These are phyloP conservation scores for Gracilaria vermiculophylla DNA, from an alignment of 23 red algal genomes.

Conservation along the genomic window DNA sequence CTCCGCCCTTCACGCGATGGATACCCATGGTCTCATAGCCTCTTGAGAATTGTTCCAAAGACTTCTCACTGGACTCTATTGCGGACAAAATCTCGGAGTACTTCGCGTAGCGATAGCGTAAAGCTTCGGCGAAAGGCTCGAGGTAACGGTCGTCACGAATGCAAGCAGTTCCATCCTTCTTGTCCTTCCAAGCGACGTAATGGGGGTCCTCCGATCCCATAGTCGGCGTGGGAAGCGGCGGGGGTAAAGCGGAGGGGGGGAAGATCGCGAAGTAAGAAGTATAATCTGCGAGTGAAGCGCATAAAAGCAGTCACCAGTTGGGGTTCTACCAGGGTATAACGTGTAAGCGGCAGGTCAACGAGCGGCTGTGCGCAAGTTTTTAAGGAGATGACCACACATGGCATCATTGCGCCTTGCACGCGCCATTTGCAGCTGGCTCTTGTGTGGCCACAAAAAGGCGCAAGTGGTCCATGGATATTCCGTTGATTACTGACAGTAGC, in stretches of 20 bases:
- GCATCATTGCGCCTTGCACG: background rate
- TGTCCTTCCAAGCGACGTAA: slow-evolving; percentile 78
- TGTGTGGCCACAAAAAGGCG: background rate
- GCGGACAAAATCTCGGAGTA: slow-evolving; percentile 62
- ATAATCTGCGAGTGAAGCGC: background rate
- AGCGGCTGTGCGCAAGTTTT: slow-evolving; percentile 1
- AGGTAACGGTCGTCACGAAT: slow-evolving; percentile 90
- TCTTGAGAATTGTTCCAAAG: slow-evolving; percentile 82
- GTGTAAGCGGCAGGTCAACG: background rate
- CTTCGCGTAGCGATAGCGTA: slow-evolving; percentile 85
- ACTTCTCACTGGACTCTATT: slow-evolving; percentile 73
- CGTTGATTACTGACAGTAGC: too few relatives aligned
- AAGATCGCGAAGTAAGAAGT: background rate
- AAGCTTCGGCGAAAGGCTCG: slow-evolving; percentile 74
- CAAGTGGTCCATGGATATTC: background rate
- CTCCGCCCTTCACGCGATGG: slow-evolving; percentile 59
- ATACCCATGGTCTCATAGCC: slow-evolving; percentile 83
- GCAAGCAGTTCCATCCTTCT: slow-evolving; percentile 75
- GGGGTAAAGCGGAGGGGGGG: background rate
- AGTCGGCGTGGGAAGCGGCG: background rate
- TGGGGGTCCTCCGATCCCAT: slow-evolving; percentile 44
- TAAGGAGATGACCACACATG: background rate
- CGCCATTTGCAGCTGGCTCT: background rate
- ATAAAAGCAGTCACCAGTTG: background rate
- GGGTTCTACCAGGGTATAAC: background rate